Conservation (phyloP, 2,329 filamentous ascomycete species). For the Fusarium ramigenum region DNA sequence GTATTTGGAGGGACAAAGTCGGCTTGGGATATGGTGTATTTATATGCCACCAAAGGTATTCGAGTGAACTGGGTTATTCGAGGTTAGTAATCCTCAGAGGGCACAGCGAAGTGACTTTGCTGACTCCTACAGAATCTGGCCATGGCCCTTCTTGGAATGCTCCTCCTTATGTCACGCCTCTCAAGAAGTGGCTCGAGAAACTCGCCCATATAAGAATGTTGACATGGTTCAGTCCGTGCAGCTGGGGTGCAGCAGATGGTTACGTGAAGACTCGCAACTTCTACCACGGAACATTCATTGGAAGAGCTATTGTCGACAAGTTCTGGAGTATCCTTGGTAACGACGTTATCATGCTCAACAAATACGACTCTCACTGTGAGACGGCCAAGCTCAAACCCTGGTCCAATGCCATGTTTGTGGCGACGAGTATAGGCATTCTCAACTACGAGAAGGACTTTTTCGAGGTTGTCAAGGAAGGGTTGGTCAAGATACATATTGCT, state of each 20-base stretch:
- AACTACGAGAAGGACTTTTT: conserved; percentile 63
- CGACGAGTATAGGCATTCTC: conserved; percentile 60
- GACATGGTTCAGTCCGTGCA: conserved; percentile 73
- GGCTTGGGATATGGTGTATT: conserved; percentile 72
- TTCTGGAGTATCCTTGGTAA: conserved; percentile 56
- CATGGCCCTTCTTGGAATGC: conserved; percentile 66
- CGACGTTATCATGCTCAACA: conserved; percentile 57
- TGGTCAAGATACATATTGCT: conserved; percentile 57
- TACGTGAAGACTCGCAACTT: conserved; percentile 58
- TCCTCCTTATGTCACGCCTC: conserved; percentile 67
- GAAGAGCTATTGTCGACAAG: conserved; percentile 56
- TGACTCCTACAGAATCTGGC: conserved; percentile 47
- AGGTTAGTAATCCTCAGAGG: conserved; percentile 42
- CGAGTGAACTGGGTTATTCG: conserved; percentile 70
- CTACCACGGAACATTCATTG: conserved; percentile 61
- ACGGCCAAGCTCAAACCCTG: conserved; percentile 53
- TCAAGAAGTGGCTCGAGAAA: conserved; percentile 70
- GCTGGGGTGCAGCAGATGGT: conserved; percentile 68
- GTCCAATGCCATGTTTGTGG: conserved; percentile 57
- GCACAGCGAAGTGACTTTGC: background rate
- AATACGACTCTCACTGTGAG: conserved; percentile 55
- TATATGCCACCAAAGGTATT: conserved; percentile 64
- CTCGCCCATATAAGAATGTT: conserved; percentile 63
- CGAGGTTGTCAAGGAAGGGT: conserved; percentile 58
- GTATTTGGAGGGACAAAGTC: conserved; percentile 72